Base-by-base conservation (phyloP, 2,329 filamentous ascomycete genomes). In the Aspergillus pseudotamarii region DNA sequence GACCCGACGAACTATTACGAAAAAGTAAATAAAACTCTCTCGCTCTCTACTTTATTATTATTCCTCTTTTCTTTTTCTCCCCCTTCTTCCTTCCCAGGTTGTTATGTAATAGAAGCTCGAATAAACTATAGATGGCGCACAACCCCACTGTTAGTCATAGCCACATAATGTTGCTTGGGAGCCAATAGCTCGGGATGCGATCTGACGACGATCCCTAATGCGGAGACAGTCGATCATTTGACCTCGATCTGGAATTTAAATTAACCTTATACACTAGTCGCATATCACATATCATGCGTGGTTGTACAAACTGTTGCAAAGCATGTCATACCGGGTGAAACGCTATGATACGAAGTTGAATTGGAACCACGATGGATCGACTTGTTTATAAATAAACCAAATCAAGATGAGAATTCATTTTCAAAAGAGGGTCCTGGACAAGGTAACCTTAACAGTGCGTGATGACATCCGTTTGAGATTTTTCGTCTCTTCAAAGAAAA, bases 1-100 rank as follows among this genome's bases (percentile, higher is more conserved):
- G 59, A 73, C 68, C 3, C 68, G 64, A 41, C 60, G 60, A 36
- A 45, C 45, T 32, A 50, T 48, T 28, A 64, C 68, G 43, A 23
- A 60, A 48, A 41, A 59, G 21, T 41, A 19, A 30, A 23, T 28
- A 48, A 28, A 26, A 4, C 43, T 46, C 10, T 26, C 23, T 28
- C n/a, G 11, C 19, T 26, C 21, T 50, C 6, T 11, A 14, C 26
- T 26, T 50, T 8, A 21, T 14, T 36, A 14, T 10, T 0, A 28
- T 21, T 53, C 2, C 6, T 21, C 16, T 36, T 21, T 36, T 16
- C 21, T 3, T 54, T 23, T 34, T 32, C 6, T n/a, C 6, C 4
- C 26, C 16, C 16, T 53, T 54, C 6, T 9, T 11, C 4, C 9
- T 4, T 50, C 26, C 23, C 23, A 9, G 21, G 6, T 28, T 30